Evolutionary conservation across 257 asterid genomes (phyloP), one percentile per base, ranked within the genome.

Genomic region (Cinchona pubescens): DNA sequence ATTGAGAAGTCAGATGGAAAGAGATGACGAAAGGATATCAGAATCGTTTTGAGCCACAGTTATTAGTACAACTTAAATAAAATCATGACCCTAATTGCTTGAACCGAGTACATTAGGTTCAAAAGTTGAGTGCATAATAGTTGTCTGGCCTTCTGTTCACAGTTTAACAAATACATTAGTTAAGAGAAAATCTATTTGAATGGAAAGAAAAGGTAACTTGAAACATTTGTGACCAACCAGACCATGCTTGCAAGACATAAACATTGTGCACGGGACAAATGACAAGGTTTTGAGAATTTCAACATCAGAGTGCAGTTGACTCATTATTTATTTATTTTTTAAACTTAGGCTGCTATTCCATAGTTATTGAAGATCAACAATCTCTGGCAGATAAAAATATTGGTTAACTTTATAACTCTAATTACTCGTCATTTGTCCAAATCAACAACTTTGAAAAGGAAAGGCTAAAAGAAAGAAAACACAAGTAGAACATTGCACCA

Each of bases 41-140:
- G 55, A 46, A 45, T 61, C 23, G 62, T 27, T 42, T 74, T 62
- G 63, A 49, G 25, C 56, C 45, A 45, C 51, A 16, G 78, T 23
- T 67, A 25, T 74, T 38, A 5, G 43, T 25, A 10, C 56, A 35
- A 74, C 29, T 32, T 32, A 46, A 32, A 7, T 13, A 23, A 64
- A 48, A 34, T 40, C 49, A 48, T 58, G 60, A 45, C n/a, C 5
- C 7, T 25, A 5, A 19, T 43, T 59, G 68, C 48, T 25, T 49
- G 49, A 69, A 65, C 29, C 23, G 60, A 45, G 56, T 60, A 38
- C 59, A 29, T 27, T 1, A 42, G 30, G 58, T 43, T 32, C 35
- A 35, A 56, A 13, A 38, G 56, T 49, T 34, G 35, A 37, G 55
- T 12, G 7, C 23, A 42, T 25, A 38, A 3, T 29, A 58, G 9